Evolutionary conservation across 1,139 yeast species (phyloP).

Genomic region (Kluyveromyces sp.): DNA sequence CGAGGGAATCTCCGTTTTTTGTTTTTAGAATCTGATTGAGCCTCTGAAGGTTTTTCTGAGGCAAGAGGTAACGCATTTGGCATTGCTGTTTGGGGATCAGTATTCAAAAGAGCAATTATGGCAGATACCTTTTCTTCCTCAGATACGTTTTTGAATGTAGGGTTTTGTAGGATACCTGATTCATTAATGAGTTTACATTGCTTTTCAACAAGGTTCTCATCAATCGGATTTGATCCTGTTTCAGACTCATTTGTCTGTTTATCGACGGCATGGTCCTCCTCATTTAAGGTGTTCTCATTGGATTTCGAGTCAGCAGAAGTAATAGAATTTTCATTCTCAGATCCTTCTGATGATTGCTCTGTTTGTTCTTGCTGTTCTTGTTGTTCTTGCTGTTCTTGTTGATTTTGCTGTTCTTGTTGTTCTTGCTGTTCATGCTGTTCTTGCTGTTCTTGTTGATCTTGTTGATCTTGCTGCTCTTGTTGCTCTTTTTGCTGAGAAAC

Average conservation of each 20-base stretch:
- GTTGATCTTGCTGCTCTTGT: too few species aligned
- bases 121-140: conserved; percentile 34
- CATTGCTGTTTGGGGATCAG: conserved; percentile 21
- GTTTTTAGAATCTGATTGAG: conserved; percentile 24
- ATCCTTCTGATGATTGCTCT: too few species aligned
- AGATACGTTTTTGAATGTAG: conserved; percentile 32
- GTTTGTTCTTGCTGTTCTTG: too few species aligned
- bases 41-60: conserved; percentile 13
- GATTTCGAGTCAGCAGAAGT: neutral
- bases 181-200: conserved; percentile 26
- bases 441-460: too few species aligned
- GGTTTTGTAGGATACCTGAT: conserved; percentile 31
- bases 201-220: conserved; percentile 21
- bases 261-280: neutral
- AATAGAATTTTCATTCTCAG: neutral
- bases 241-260: neutral
- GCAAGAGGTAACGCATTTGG: conserved; percentile 10
- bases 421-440: too few species aligned
- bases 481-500: neutral
- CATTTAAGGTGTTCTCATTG: neutral
- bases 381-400: too few species aligned
- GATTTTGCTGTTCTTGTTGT: too few species aligned
- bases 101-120: conserved; percentile 25
- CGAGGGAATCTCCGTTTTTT: conserved; percentile 31
- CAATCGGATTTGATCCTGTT: conserved; percentile 14